Percentiles rank a stretch among this genome's conserved stretches.
These are phyloP conservation scores for Pistacia integerrima DNA, from an alignment of 345 rosid genomes.

Conservation along the genomic window DNA sequence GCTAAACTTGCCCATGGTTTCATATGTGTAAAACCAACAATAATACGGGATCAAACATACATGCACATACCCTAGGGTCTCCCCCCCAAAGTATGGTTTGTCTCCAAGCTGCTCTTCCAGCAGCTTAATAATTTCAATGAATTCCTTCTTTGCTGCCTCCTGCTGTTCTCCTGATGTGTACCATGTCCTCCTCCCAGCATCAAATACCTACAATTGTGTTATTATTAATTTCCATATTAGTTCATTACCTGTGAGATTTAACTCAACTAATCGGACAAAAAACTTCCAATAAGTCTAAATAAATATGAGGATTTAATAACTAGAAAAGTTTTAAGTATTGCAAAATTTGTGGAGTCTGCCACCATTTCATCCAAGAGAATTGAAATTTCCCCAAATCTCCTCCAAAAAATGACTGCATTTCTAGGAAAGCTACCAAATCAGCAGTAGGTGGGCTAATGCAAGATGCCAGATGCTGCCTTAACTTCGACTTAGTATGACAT, in stretches of 20 bases:
- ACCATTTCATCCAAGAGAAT: too few relatives aligned
- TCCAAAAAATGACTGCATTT: too few relatives aligned
- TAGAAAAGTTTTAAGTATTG: too few relatives aligned
- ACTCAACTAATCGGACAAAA: too few relatives aligned
- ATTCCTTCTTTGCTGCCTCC: constrained; percentile 30
- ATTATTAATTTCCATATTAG: neutral
- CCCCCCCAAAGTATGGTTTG: constrained; percentile 16
- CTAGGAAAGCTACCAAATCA: too few relatives aligned
- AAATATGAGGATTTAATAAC: too few relatives aligned
- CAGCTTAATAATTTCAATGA: constrained; percentile 30
- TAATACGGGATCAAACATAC: constrained; percentile 25
- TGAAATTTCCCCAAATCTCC: too few relatives aligned
- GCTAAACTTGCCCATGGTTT: constrained; percentile 34
- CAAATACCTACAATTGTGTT: neutral
- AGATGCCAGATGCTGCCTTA: too few relatives aligned
- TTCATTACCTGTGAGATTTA: neutral
- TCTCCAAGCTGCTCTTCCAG: constrained; percentile 38
- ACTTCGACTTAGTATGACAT: too few relatives aligned
- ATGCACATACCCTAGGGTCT: constrained; percentile 31
- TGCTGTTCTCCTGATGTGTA: constrained; percentile 23
- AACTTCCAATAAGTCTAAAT: too few relatives aligned
- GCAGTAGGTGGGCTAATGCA: too few relatives aligned
- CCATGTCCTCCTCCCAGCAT: constrained; percentile 5
- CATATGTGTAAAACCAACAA: constrained; percentile 31
- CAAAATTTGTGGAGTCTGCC: too few relatives aligned